Evolutionary conservation across 805 yeast genomes (phyloP).

Genomic region (Barnettozyma siamensis): DNA sequence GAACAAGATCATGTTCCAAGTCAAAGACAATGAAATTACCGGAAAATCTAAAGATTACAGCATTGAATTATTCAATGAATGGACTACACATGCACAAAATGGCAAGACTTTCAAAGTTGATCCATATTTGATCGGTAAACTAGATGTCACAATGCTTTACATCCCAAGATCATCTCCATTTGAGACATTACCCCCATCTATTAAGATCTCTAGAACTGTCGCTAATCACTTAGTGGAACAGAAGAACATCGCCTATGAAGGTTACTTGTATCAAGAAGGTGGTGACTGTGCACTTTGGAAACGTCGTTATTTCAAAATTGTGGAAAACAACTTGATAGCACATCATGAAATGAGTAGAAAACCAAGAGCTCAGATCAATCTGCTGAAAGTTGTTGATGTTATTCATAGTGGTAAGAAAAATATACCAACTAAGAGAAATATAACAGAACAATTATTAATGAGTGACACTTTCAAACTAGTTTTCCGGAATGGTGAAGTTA

Average conservation of each 20-base stretch:
- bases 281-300: slow-evolving; percentile 77
- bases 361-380: slow-evolving; percentile 70
- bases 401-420: slow-evolving; percentile 30
- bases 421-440: slow-evolving; percentile 39
- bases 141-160: slow-evolving; percentile 63
- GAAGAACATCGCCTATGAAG: slow-evolving; percentile 42
- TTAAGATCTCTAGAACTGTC: slow-evolving; percentile 45
- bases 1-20: slow-evolving; percentile 58
- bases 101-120: slow-evolving; percentile 28
- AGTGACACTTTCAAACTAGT: slow-evolving; percentile 70
- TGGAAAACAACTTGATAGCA: slow-evolving; percentile 68
- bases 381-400: slow-evolving; percentile 52
- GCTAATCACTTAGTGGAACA: slow-evolving; percentile 33
- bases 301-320: slow-evolving; percentile 67
- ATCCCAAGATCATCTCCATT: slow-evolving; percentile 54
- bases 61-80: slow-evolving; percentile 71
- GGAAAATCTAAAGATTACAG: slow-evolving; percentile 47
- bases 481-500: slow-evolving; percentile 75
- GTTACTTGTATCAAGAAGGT: slow-evolving; percentile 81
- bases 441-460: slow-evolving; percentile 64
- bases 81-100: slow-evolving; percentile 49
- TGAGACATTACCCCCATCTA: slow-evolving; percentile 68
- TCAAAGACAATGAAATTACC: slow-evolving; percentile 48
- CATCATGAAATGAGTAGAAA: slow-evolving; percentile 65
- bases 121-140: slow-evolving; percentile 60